Evolutionary conservation across 169 alveolate species (phyloP).

Genomic region (Cryptosporidium sp.): DNA sequence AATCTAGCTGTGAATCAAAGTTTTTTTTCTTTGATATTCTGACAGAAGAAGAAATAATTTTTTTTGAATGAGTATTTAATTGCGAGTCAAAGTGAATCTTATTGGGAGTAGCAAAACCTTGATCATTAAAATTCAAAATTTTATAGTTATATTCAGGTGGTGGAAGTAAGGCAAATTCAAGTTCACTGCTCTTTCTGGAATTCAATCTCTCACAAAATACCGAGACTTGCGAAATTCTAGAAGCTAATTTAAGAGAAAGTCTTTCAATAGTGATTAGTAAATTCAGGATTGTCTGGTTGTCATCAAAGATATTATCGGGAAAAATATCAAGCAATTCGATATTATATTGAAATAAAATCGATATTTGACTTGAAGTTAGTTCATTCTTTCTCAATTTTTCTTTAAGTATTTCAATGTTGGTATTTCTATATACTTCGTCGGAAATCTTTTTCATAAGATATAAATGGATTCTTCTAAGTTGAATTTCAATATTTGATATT

Average conservation of each 20-base stretch:
- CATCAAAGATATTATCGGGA: background rate
- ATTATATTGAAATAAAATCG: constrained; percentile 36
- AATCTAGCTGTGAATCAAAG: background rate
- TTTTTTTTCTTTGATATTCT: background rate
- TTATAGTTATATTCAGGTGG: constrained; percentile 6
- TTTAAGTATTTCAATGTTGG: constrained; percentile 5
- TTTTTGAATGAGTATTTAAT: background rate
- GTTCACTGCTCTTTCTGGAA: background rate
- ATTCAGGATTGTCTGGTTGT: background rate
- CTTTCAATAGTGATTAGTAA: constrained; percentile 14
- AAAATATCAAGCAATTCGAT: background rate
- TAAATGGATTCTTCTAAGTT: constrained; percentile 31
- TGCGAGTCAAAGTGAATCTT: background rate
- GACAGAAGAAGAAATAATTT: background rate
- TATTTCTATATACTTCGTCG: constrained; percentile 26
- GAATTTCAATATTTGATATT: constrained; percentile 11
- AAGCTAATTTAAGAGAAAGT: constrained; percentile 50
- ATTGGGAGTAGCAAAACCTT: background rate
- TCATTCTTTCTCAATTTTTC: constrained; percentile 40
- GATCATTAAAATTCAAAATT: background rate
- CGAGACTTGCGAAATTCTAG: constrained; percentile 62
- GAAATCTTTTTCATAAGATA: constrained; percentile 38
- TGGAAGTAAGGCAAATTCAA: constrained; percentile 7
- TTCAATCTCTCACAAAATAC: constrained; percentile 38
- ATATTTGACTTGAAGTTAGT: constrained; percentile 58